Percentiles rank a stretch among this genome's conserved stretches.
These are phyloP conservation scores for Chalciporus chontae DNA, from an alignment of 768 basidiomycete genomes.

Conservation along the genomic window DNA sequence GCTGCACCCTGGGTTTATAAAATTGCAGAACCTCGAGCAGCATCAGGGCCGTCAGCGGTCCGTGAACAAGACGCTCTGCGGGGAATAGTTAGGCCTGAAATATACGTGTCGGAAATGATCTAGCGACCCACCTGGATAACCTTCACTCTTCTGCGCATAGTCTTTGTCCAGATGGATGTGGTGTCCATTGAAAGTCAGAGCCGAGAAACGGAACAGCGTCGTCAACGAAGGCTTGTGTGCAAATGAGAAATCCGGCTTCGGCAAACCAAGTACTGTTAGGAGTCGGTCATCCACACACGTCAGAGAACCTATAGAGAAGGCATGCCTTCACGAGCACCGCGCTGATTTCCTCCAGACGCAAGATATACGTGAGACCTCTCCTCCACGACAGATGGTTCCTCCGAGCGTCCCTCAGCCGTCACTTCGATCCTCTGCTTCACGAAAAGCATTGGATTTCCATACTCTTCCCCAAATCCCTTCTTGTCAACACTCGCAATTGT, in stretches of 20 bases:
- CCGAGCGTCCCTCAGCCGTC: constrained; percentile 40
- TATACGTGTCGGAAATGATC: background rate
- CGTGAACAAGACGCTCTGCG: constrained; percentile 79
- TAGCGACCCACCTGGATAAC: constrained; percentile 55
- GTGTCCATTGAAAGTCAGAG: constrained; percentile 83
- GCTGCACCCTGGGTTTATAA: constrained; percentile 42
- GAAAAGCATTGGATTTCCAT: constrained; percentile 67
- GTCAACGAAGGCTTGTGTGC: constrained; percentile 62
- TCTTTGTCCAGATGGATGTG: constrained; percentile 80
- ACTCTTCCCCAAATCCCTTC: constrained; percentile 55
- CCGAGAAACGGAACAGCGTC: constrained; percentile 82
- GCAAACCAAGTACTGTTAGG: constrained; percentile 47
- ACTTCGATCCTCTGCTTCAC: constrained; percentile 62
- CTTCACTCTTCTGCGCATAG: constrained; percentile 63
- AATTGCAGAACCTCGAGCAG: constrained; percentile 59
- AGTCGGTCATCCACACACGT: background rate
- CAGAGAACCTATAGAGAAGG: background rate
- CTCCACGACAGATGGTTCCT: constrained; percentile 51
- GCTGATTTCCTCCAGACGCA: constrained; percentile 27
- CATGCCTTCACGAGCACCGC: constrained; percentile 43
- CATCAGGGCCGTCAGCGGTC: constrained; percentile 78
- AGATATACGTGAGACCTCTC: constrained; percentile 70
- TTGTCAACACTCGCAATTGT: constrained; percentile 50
- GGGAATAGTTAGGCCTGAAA: constrained; percentile 1
- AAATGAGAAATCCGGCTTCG: constrained; percentile 57